Base-by-base conservation (phyloP, 768 basidiomycete species). In the Pleurotus eryngii region DNA sequence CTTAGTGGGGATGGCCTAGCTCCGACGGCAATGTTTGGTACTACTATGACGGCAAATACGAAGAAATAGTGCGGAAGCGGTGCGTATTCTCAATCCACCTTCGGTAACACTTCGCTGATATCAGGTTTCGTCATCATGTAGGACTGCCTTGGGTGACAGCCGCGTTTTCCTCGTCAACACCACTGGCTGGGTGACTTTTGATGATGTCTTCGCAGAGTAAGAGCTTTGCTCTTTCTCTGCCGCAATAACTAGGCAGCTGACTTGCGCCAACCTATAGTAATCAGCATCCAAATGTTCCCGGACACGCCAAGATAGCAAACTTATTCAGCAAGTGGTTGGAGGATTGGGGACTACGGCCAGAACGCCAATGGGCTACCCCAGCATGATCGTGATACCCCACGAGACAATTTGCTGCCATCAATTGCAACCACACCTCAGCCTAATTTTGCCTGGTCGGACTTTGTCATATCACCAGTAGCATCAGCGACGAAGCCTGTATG, bases 1-100 rank as follows among this genome's bases (percentile, higher is more conserved):
- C 1, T 1, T 55, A 81, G 80, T 83, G 81, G 81, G 81, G 81
- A 12, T 84, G 82, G 82, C 81, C 82, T 1, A 75, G 67, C 57
- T 66, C 80, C 1, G 80, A 81, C 55, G 81, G 79, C 3, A 69
- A 67, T 4, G 64, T 76, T 45, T 64, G 65, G 26, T 72, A 78
- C 45, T 83, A 83, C 64, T 83, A 78, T 60, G 65, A 68, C 24
- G 80, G 80, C 1, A 67, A 69, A 40, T 82, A 83, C 60, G 63
- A 79, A 59, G 67, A 70, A 5, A 76, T 83, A 46, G 79, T 82
- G 7, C 60, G 74, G n/a, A 53, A 63, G 9, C 64, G 74, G 79
- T 76, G 59, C 7, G 63, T 59, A 7, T 5, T 45, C 12, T 53
- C 14, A 17, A 8, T 57, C 17, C 51, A 7, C 9, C 17, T 45